phyloP scores from a whole-genome alignment of 257 asterid genomes.

The Solanum habrochaites region DNA sequence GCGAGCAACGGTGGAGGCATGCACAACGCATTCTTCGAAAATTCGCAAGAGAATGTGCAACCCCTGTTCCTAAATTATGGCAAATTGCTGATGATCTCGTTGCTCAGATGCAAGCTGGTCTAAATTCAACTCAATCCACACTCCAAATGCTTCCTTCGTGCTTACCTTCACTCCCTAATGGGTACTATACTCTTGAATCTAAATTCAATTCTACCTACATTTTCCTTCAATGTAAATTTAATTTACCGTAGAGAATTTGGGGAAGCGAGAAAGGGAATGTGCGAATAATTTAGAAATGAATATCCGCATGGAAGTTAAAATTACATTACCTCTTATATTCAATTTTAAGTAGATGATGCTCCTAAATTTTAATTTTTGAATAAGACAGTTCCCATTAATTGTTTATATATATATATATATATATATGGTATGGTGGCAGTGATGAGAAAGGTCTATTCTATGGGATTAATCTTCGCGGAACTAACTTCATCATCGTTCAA shows the following conservation, averaged over 20 bases:
- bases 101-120: slow-evolving; percentile 37
- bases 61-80: slow-evolving; percentile 57
- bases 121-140: slow-evolving; percentile 9
- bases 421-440: slow-evolving; percentile 9
- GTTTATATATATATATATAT: background rate
- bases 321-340: background rate
- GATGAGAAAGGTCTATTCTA: slow-evolving; percentile 52
- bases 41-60: slow-evolving; percentile 50
- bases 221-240: background rate
- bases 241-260: background rate
- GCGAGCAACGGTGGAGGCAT: slow-evolving; percentile 35
- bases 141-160: slow-evolving; percentile 38
- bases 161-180: slow-evolving; percentile 45
- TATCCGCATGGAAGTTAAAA: background rate
- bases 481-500: slow-evolving; percentile 33
- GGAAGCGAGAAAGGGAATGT: background rate
- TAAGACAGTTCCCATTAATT: background rate
- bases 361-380: background rate
- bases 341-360: background rate
- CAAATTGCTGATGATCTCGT: slow-evolving; percentile 41
- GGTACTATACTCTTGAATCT: slow-evolving; percentile 15
- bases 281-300: background rate
- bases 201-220: background rate
- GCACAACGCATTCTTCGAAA: slow-evolving; percentile 48
- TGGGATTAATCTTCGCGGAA: slow-evolving; percentile 64